These are phyloP conservation scores for Diutina siamensis DNA, from an alignment of 1,139 yeast genomes.

Conservation along the genomic window DNA sequence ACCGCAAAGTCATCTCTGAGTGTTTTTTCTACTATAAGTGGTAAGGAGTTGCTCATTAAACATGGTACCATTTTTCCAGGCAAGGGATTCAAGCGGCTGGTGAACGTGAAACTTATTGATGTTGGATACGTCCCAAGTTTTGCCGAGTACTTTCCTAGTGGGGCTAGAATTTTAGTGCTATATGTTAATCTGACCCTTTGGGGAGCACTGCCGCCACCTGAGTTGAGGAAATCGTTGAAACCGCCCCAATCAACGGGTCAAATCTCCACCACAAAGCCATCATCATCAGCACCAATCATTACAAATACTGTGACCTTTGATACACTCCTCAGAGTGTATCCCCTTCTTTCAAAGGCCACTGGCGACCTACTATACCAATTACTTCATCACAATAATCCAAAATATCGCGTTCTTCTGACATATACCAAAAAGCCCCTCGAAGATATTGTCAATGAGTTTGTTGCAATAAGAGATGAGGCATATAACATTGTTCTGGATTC, in stretches of 20 bases:
- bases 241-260: slow-evolving; percentile 7
- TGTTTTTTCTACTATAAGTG: slow-evolving; percentile 47
- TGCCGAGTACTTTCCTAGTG: slow-evolving; percentile 34
- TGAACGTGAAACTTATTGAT: slow-evolving; percentile 31
- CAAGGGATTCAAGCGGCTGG: slow-evolving; percentile 43
- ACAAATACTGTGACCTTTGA: slow-evolving; percentile 12
- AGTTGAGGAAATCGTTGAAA: background rate
- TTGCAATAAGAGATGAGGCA: background rate
- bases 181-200: slow-evolving; percentile 38
- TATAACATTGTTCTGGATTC: background rate
- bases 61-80: slow-evolving; percentile 45
- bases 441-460: background rate
- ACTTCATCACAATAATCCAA: slow-evolving; percentile 33
- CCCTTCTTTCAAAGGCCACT: slow-evolving; percentile 33
- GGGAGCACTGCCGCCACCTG: slow-evolving; percentile 12
- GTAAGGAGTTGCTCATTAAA: slow-evolving; percentile 45
- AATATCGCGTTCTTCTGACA: slow-evolving; percentile 12
- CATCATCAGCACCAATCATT: no score
- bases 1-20: slow-evolving; percentile 31
- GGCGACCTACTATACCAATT: slow-evolving; percentile 34
- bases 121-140: slow-evolving; percentile 34
- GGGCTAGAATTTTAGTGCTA: slow-evolving; percentile 41
- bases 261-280: no score
- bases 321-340: slow-evolving; percentile 34
- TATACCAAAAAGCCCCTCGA: slow-evolving; percentile 1